Percentiles rank a stretch among this genome's conserved stretches.
phyloP scores from a whole-genome alignment of 2,329 filamentous ascomycete genomes.

The Aschersonia sp. region DNA sequence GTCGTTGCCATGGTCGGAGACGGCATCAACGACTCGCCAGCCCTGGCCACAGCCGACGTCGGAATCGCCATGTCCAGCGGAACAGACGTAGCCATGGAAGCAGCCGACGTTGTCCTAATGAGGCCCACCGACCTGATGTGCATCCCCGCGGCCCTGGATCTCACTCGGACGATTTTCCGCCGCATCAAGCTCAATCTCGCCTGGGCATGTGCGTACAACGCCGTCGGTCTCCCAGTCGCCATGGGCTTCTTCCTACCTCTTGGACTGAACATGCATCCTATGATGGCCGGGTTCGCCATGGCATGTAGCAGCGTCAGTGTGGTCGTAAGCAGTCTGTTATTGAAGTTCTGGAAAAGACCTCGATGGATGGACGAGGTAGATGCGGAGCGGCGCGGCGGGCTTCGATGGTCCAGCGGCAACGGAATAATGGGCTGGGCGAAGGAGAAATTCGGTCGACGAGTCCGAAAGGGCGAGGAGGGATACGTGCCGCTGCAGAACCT shows the following conservation, averaged over 20 bases:
- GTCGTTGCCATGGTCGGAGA: constrained; percentile 95
- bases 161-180: constrained; percentile 73
- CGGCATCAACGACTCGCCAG: constrained; percentile 96
- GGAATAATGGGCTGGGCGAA: constrained; percentile 26
- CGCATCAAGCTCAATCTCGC: constrained; percentile 88
- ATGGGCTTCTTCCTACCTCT: constrained; percentile 94
- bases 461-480: constrained; percentile 33
- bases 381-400: constrained; percentile 41
- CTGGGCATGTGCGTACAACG: constrained; percentile 90
- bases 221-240: constrained; percentile 82
- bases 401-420: constrained; percentile 26
- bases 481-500: constrained; percentile 45
- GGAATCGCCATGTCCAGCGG: constrained; percentile 88
- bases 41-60: constrained; percentile 80
- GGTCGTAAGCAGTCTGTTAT: constrained; percentile 65
- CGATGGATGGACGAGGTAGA: constrained; percentile 68
- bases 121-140: constrained; percentile 80
- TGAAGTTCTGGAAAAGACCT: constrained; percentile 79
- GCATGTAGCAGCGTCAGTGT: constrained; percentile 82
- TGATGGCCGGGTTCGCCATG: constrained; percentile 93
- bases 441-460: constrained; percentile 23
- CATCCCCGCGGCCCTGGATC: constrained; percentile 73
- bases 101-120: constrained; percentile 93
- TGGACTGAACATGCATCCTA: constrained; percentile 76
- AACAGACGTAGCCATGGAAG: constrained; percentile 96